phyloP scores from a whole-genome alignment of 2,329 filamentous ascomycete genomes.

The Exophiala calicioides region DNA sequence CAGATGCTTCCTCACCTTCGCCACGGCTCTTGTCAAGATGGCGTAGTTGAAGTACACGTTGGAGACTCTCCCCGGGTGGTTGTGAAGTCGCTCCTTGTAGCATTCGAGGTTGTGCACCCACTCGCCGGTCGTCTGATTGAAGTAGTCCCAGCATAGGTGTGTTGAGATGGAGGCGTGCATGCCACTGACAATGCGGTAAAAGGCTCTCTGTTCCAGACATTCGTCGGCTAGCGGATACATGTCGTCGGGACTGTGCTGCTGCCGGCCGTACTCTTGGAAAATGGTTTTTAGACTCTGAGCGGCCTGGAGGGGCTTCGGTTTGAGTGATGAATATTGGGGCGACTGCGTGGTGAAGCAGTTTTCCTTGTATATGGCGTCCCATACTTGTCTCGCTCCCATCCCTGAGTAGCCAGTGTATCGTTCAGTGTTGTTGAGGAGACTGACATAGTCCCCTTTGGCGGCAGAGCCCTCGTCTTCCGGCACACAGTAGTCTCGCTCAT shows the following conservation, averaged over 20 bases:
- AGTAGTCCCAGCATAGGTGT: constrained; percentile 92
- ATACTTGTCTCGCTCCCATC: constrained; percentile 81
- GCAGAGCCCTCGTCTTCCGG: constrained; percentile 87
- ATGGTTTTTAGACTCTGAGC: constrained; percentile 63
- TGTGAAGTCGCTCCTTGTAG: constrained; percentile 83
- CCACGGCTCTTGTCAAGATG: constrained; percentile 84
- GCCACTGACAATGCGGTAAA: constrained; percentile 90
- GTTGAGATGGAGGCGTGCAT: constrained; percentile 98
- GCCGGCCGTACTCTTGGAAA: constrained; percentile 52
- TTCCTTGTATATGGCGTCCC: constrained; percentile 95
- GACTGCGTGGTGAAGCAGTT: constrained; percentile 77
- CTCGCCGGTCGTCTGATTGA: constrained; percentile 90
- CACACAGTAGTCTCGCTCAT: constrained; percentile 94
- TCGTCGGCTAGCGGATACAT: constrained; percentile 78
- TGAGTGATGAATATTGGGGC: constrained; percentile 31
- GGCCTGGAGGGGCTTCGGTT: constrained; percentile 46
- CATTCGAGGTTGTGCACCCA: constrained; percentile 91
- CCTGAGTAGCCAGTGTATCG: constrained; percentile 93
- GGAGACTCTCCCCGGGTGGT: constrained; percentile 84
- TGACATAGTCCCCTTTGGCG: constrained; percentile 94
- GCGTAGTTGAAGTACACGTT: constrained; percentile 99
- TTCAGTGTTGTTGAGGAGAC: constrained; percentile 88
- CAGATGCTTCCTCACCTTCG: constrained; percentile 83
- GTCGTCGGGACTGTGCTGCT: constrained; percentile 55
- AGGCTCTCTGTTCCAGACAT: constrained; percentile 97